These are phyloP conservation scores for Fusarium pseudocircinatum DNA, from an alignment of 2,329 filamentous ascomycete species.

Conservation along the genomic window DNA sequence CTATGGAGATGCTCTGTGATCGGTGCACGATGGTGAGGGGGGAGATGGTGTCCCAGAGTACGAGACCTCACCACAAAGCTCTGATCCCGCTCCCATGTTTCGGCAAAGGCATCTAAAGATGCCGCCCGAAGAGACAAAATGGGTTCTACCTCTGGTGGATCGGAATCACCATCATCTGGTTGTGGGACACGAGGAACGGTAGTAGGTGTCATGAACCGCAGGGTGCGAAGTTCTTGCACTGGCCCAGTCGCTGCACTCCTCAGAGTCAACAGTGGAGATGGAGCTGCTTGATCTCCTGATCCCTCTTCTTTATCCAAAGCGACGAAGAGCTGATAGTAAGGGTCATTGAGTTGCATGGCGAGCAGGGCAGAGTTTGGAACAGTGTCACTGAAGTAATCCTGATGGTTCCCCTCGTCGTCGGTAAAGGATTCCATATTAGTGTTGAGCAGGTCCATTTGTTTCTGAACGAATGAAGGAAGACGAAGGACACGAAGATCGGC, in stretches of 20 bases:
- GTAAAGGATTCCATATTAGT: not conserved
- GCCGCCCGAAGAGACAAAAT: accelerated
- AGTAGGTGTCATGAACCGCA: not conserved
- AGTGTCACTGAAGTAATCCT: not conserved
- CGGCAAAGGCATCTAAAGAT: not conserved
- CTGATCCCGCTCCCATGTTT: not conserved
- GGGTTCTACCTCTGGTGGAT: accelerated
- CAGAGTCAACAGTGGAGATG: not conserved
- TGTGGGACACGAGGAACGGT: not conserved
- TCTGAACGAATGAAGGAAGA: not conserved
- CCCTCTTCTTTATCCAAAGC: not conserved
- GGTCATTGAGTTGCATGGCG: not conserved
- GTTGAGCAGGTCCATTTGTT: not conserved
- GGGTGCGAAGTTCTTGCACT: not conserved
- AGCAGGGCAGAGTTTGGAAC: not conserved
- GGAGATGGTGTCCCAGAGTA: not conserved
- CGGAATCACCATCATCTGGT: not conserved
- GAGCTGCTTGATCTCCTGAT: not conserved
- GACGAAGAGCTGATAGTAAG: not conserved
- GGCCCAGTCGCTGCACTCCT: not conserved
- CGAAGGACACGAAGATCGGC: not conserved
- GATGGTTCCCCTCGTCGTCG: not conserved
- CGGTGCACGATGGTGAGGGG: not conserved
- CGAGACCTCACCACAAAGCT: not conserved
- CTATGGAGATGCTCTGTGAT: not conserved